Evolutionary conservation across 345 rosid species (phyloP), one percentile per base, ranked within the genome.

Genomic region (Eucalyptus erythrocorys): DNA sequence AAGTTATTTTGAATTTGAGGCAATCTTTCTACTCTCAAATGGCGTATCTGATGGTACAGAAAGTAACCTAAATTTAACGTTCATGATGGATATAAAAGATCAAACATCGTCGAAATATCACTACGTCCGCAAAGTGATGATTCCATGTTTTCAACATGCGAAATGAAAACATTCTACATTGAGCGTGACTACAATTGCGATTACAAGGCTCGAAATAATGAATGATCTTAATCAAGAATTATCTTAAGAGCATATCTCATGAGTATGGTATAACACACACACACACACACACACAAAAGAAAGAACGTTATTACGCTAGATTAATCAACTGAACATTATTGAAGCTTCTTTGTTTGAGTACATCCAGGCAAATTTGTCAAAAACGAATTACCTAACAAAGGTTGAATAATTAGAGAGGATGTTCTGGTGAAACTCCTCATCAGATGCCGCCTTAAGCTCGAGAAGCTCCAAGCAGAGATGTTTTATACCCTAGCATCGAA

Each of bases 361-460:
- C 11, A 79, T 45, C 50, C 47, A 26, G 61, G 8, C 9, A 76
- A 40, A 14, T 11, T 76, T 40, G 47, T 71, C 16, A 59, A 37
- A 51, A 88, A 45, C 7, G 5, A 57, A 15, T 55, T 92, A 94
- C 97, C 95, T 94, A 50, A 93, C 68, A 87, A 95, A 94, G 53
- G 93, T 88, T 3, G 92, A 88, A 90, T 92, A 94, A 87, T 93
- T 93, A 61, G 91, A 80, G 61, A 91, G 90, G 53, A 94, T 89
- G 59, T 90, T 94, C 87, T 86, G 81, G 86, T 91, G 92, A 88
- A 95, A 94, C 88, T 94, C 96, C 91, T 93, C 95, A 86, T 93
- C 95, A 1, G 96, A 95, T 55, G 91, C 92, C 49, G 64, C 94
- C 93, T 94, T 94, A 32, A 93, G 90, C 92, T 94, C 96, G 26